Evolutionary conservation across 176 grass and related monocot species (phyloP), one percentile per base, ranked within the genome.

Genomic region (Areca catechu): DNA sequence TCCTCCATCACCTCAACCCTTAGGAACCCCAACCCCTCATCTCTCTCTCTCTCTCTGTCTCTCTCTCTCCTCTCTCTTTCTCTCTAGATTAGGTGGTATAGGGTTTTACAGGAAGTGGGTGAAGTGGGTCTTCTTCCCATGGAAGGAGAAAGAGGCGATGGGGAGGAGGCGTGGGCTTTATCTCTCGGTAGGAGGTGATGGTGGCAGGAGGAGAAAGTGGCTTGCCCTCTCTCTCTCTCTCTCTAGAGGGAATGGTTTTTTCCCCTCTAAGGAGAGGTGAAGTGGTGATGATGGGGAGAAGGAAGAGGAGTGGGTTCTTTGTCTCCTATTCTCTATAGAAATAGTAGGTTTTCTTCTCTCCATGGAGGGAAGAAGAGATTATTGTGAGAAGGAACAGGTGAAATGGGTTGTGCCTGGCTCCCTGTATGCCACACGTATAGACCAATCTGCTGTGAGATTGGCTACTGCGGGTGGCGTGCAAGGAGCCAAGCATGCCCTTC

Each of bases 401-500:
- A 71, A 71, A 27, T 15, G 68, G 16, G 56, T 48, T 70, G 80
- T 95, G 91, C 91, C 91, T 95, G 91, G 91, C 91, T 95, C 91
- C 91, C 86, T 95, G 91, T 90, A 95, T 95, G 91, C 91, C 91
- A 95, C 91, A 84, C 91, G 90, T 90, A 76, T 86, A 90, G 77
- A 79, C 71, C 78, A 87, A 86, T 83, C 80, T 73, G 60, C 78
- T 54, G 28, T 23, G 66, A 59, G 91, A 90, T 90, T 84, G 79
- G 86, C 85, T 84, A 67, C 83, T 82, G 83, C 90, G 91, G 86
- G 86, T 95, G 91, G 91, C 86, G 91, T 95, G 86, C 91, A 90
- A 90, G 91, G 91, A 90, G 91, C 86, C 91, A 87, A 90, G 91
- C 91, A 95, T 95, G 91, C 80, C 71, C 66, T 24, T 19, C 16